Base-by-base conservation (phyloP, 148 eudicot species). In the Gaultheria prostrata region DNA sequence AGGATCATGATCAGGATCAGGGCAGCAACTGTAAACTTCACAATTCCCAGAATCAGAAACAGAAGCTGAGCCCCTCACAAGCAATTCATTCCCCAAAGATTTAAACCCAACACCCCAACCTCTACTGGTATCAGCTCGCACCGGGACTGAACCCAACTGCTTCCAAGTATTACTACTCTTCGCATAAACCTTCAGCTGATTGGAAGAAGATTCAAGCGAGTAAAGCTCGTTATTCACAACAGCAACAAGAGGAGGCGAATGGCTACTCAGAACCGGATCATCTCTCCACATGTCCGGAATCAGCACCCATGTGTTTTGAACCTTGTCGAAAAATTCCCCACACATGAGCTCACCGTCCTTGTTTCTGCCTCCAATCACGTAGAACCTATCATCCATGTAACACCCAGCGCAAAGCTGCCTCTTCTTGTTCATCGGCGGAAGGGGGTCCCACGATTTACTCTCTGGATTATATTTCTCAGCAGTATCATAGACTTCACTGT, bases 21-120 rank as follows among this genome's bases (percentile, higher is more conserved):
- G 98, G 83, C 88, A 78, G 84, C 97, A 93, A 10, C 89, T 92
- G 70, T 89, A 92, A 24, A 88, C 91, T 93, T 92, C 86, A 35
- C 89, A 83, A 43, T 84, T 83, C 7, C 91, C 88, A 4, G 88
- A 74, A 32, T 33, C 59, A n/a, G 86, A 69, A 28, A 51, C 46
- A 12, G 81, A 76, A 2, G 93, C 83, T 48, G 87, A 88, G 18
- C 97, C 98, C 6, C 92, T 91, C 17, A 92, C 95, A 11, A 94
- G 86, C 70, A 94, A 83, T 84, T 92, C 89, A n/a, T 91, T 80
- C 1, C 98, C 98, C 14, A 93, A 72, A 0, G 98, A 93, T 89
- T 93, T 93, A 82, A 94, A 93, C 1, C 94, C 98, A 24, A 94
- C 97, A 21, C 98, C 98, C 98, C 97, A 94, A 24, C 98, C 97